Evolutionary conservation across 2,329 filamentous ascomycete species (phyloP).

Genomic region (Thielaviopsis cerberus): DNA sequence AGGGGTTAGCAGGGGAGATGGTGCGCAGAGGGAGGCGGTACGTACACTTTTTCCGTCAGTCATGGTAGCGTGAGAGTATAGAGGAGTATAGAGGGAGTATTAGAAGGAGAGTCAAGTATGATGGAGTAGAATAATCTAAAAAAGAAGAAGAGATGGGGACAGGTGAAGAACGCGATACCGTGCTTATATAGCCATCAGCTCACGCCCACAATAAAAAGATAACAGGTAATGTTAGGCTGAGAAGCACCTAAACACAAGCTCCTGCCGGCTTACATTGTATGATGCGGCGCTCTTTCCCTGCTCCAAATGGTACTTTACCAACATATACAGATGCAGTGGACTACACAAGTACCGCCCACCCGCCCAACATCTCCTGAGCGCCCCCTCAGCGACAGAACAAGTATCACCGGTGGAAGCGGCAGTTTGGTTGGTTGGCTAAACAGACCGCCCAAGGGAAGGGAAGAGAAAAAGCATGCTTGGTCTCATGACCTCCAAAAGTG

Average conservation of each 20-base stretch:
- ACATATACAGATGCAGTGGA: no score
- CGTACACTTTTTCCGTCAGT: constrained; percentile 12
- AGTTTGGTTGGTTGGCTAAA: no score
- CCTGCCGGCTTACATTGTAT: background rate
- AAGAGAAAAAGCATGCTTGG: background rate
- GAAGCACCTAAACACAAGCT: background rate
- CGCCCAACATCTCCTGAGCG: no score
- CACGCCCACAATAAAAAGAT: background rate
- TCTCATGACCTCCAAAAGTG: background rate
- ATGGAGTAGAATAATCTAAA: background rate
- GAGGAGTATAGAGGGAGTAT: background rate
- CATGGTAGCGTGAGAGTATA: background rate
- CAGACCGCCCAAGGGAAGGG: background rate
- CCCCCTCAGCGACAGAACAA: no score
- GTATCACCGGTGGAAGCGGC: no score
- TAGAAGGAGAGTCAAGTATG: background rate
- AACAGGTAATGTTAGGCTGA: background rate
- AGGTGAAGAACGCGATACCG: no score
- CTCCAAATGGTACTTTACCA: no score
- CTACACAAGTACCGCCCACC: no score
- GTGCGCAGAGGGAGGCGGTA: background rate
- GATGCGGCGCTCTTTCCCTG: no score
- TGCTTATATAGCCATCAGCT: background rate
- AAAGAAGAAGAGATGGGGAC: background rate
- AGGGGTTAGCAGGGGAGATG: background rate